Base-by-base conservation (phyloP, 202 grass and related monocot genomes). In the Musa balbisiana region DNA sequence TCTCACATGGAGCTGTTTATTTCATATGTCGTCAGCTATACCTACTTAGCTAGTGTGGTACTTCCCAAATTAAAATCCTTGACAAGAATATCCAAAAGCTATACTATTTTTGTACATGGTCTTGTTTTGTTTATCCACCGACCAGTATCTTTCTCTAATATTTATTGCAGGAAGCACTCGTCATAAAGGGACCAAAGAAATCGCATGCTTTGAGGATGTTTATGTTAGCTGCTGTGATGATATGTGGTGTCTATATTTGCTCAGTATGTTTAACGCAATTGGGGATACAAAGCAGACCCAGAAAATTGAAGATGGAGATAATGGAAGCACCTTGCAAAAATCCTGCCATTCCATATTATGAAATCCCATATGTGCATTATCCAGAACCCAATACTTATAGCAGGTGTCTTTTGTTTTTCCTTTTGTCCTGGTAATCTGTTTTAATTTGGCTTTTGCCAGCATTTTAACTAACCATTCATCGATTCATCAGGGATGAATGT, bases 211-310 rank as follows among this genome's bases (percentile, higher is more conserved):
- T 96, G 80, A 90, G 85, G 82, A 87, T 89, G 85, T 73, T 92
- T 79, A 84, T 96, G 78, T 78, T 90, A 74, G 56, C 70, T 62
- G 66, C 87, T 73, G 78, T 88, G 68, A 83, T 90, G 80, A 79
- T 96, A 70, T 92, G 89, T 6, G 92, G 92, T 49, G 24, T 92
- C 43, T 87, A 89, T 80, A 90, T 96, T 80, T 90, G 85, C 76
- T 86, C 84, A 52, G 78, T 96, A 51, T 92, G 92, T 82, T 80
- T 90, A 76, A 85, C 88, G 69, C 90, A 96, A 79, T 64, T 92
- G 63, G 83, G 85, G 62, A 90, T 74, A 10, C 81, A 87, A 70
- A 84, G 81, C 69, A 85, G 73, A 76, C 80, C 83, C 62, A 90
- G 82, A 88, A 83, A 89, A 6, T 75, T 96, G 50, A 92, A 83